Base-by-base conservation (phyloP, 345 rosid genomes). In the Kernera saxatilis region DNA sequence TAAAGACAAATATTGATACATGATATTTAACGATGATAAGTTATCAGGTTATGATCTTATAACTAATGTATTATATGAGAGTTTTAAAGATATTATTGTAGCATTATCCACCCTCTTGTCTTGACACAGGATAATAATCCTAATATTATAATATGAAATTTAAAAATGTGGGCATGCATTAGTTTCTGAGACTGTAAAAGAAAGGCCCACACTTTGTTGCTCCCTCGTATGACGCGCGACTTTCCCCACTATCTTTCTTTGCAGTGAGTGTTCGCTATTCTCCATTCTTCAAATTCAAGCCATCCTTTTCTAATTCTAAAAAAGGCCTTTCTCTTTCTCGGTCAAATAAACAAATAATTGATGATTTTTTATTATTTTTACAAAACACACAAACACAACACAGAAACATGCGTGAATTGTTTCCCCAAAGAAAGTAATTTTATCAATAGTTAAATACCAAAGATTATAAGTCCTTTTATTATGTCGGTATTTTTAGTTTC, bases 181-280 rank as follows among this genome's bases (percentile, higher is more conserved):
- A 25, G 50, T 50, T 74, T 59, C 55, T 51, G 69, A 51, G 55
- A 67, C 2, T 26, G 43, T 58, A 58, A 49, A 48, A 50, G 32
- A 74, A 43, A 50, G 56, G 33, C 78, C 62, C 78, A 74, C 78
- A 74, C 73, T 67, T 51, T 67, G 63, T 67, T 74, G 78, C 57
- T 37, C 59, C 79, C 70, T 75, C 79, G 79, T 61, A 54, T 53
- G 26, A 69, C 51, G 70, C 26, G 70, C 69, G 75, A 70, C 71
- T 69, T 69, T 75, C 58, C 58, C 65, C 75, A 69, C 75, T 69
- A 17, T 40, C 39, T 67, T 67, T 40, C 39, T 67, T 67, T 67
- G 68, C 71, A 69, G 75, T 55, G 70, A 68, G 74, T 68, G 73
- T 69, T 76, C 33, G 32, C 71, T 69, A 8, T 46, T 69, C 46